Evolutionary conservation across 768 basidiomycete species (phyloP).

Genomic region (Chiua virens): DNA sequence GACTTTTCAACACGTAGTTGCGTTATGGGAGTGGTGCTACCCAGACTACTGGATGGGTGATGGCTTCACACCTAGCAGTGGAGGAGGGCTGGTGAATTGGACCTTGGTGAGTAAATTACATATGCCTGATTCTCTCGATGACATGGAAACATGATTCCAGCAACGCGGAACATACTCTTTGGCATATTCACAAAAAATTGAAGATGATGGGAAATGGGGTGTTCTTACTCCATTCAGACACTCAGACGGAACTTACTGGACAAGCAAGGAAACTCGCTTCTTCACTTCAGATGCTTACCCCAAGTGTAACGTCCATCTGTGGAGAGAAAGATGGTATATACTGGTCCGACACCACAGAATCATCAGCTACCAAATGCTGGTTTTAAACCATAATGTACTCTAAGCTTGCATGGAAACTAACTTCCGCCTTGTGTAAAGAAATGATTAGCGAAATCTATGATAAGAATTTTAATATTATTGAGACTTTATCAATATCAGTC

Average conservation of each 20-base stretch:
- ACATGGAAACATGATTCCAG: conserved; percentile 4
- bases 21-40: conserved; percentile 33
- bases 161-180: conserved; percentile 19
- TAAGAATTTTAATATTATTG: too few species aligned
- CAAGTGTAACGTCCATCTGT: conserved; percentile 16
- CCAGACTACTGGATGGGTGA: conserved; percentile 27
- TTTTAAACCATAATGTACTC: too few species aligned
- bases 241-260: conserved; percentile 25
- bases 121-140: not conserved
- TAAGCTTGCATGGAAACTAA: too few species aligned
- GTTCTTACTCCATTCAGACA: conserved; percentile 24
- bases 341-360: too few species aligned
- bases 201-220: conserved; percentile 18
- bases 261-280: conserved; percentile 23
- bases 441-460: too few species aligned
- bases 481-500: too few species aligned
- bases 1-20: too few species aligned
- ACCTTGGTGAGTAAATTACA: conserved; percentile 17
- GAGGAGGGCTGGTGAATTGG: conserved; percentile 15
- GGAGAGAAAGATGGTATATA: too few species aligned
- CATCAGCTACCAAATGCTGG: too few species aligned
- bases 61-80: conserved; percentile 17
- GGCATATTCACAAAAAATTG: conserved; percentile 23
- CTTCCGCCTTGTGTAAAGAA: too few species aligned
- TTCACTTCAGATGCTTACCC: conserved; percentile 16